Evolutionary conservation across 805 yeast species (phyloP).

Genomic region (Starmera dryadoides): DNA sequence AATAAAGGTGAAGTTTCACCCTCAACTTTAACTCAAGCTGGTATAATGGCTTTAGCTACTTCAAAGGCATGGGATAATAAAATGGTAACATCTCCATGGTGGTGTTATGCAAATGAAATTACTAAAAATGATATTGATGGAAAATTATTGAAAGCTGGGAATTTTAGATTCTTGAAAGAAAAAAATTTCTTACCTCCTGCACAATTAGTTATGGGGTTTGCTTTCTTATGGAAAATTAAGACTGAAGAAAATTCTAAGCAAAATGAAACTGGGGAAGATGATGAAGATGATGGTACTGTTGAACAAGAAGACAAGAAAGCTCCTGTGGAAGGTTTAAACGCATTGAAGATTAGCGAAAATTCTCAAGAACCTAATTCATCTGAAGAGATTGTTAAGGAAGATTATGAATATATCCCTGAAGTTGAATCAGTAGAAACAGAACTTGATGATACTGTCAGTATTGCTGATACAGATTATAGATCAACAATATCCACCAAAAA

Average conservation of each 20-base stretch:
- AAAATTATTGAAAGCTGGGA: constrained; percentile 55
- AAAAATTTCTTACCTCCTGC: constrained; percentile 65
- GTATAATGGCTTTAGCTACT: constrained; percentile 71
- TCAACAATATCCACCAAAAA: constrained; percentile 4
- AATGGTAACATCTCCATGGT: constrained; percentile 78
- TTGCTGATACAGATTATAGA: neutral
- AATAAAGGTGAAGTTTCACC: constrained; percentile 74
- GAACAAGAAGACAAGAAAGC: neutral
- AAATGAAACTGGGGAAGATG: constrained; percentile 6
- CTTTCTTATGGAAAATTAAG: constrained; percentile 66
- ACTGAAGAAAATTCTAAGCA: constrained; percentile 39
- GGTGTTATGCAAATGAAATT: constrained; percentile 60
- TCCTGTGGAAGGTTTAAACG: constrained; percentile 5
- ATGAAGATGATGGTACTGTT: constrained; percentile 9
- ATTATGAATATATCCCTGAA: constrained; percentile 3
- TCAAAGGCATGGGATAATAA: constrained; percentile 90
- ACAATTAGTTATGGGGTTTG: constrained; percentile 89
- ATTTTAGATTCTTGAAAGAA: constrained; percentile 44
- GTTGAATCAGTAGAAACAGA: neutral
- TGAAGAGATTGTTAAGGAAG: constrained; percentile 4
- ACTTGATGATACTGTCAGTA: neutral
- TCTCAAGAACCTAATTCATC: neutral
- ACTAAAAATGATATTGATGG: constrained; percentile 62
- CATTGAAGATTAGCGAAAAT: constrained; percentile 4
- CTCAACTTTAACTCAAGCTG: constrained; percentile 83